phyloP scores from a whole-genome alignment of 108 stramenopile genomes.

The Cyclotella baltica region DNA sequence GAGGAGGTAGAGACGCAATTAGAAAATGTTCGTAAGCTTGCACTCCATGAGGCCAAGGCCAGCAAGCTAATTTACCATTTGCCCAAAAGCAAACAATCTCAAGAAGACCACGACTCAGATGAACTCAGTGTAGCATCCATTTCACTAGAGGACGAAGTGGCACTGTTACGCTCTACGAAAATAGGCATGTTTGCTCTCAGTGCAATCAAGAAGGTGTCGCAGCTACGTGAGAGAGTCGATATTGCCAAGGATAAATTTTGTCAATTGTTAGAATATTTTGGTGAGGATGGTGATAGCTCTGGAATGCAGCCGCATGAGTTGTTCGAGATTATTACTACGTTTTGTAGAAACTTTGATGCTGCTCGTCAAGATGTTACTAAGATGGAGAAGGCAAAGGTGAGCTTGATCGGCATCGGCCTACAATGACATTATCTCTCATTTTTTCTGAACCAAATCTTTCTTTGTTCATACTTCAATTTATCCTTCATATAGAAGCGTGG shows the following conservation, averaged over 20 bases:
- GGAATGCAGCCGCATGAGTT: slow-evolving; percentile 85
- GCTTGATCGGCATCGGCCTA: slow-evolving; percentile 16
- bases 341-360: slow-evolving; percentile 81
- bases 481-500: slow-evolving; percentile 37
- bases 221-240: slow-evolving; percentile 84
- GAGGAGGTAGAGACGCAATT: slow-evolving; percentile 87
- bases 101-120: slow-evolving; percentile 68
- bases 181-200: slow-evolving; percentile 84
- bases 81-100: slow-evolving; percentile 43
- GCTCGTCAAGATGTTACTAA: slow-evolving; percentile 76
- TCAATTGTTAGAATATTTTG: slow-evolving; percentile 79
- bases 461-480: slow-evolving; percentile 1
- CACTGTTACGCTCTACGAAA: slow-evolving; percentile 69
- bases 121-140: slow-evolving; percentile 69
- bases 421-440: too few species aligned
- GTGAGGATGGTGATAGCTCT: slow-evolving; percentile 68
- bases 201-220: slow-evolving; percentile 88
- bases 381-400: slow-evolving; percentile 74
- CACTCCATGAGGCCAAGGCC: slow-evolving; percentile 64
- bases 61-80: slow-evolving; percentile 38
- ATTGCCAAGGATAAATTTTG: slow-evolving; percentile 71
- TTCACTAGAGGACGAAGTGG: slow-evolving; percentile 83
- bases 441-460: neutral
- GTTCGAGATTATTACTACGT: slow-evolving; percentile 79
- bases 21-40: slow-evolving; percentile 79